Evolutionary conservation across 306 rosid species (phyloP), one percentile per base, ranked within the genome.

Genomic region (Dryas drummondii): DNA sequence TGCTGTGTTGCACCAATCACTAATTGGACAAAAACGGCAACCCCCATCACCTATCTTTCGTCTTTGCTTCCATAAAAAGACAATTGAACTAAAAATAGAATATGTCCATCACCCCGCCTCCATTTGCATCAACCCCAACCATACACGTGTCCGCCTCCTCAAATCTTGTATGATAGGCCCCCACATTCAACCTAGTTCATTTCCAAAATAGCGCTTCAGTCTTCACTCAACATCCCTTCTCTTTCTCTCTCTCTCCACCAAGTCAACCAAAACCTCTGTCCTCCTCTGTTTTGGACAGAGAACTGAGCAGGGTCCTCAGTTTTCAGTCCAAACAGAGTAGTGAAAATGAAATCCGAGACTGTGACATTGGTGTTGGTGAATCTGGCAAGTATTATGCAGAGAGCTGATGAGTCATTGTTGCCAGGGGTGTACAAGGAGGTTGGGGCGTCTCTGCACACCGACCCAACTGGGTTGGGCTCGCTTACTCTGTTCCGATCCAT

Each of bases 381-480:
- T 80, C 86, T 89, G 14, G 97, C 93, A 0, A 71, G 84, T 16
- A 88, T 91, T 0, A 88, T 94, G 94, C 89, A 91, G 76, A 80
- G 87, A 55, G 96, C 98, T 0, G 97, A 94, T 55, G 91, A 88
- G 73, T 82, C 98, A 2, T 50, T 94, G 77, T 22, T 91, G 22
- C 98, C 97, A 4, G 97, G 94, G 6, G 97, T 87, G 1, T 93
- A 93, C 71, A 88, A 88, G 53, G 98, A 91, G 42, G 85, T 93
- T 0, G 96, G 96, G 5, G 85, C 81, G 3, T 93, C 90, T 62
- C 87, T 93, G 0, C 86, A 88, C 77, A 86, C 86, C 4, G 97
- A 88, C 78, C 98, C 98, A 19, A 89, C 96, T 6, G 92, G 92
- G 0, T 71, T 91, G 41, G 97, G 97, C 0, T 93, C 97, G 0